These are phyloP conservation scores for Suhomyces kunorum DNA, from an alignment of 1,139 yeast genomes.

Conservation along the genomic window DNA sequence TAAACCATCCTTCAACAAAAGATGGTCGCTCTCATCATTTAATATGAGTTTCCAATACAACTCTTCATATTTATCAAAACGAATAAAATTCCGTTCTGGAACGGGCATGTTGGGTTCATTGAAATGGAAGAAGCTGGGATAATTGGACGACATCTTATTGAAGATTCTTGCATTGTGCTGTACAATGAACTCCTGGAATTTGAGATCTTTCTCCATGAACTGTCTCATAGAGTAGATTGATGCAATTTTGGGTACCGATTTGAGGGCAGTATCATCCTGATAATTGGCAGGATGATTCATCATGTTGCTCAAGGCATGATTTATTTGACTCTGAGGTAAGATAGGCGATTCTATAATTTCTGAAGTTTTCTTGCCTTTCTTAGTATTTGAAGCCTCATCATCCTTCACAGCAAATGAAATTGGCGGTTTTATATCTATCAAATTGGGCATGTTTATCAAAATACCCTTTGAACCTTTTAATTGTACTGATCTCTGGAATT, in stretches of 20 bases:
- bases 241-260: conserved; percentile 35
- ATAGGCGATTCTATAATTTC: conserved; percentile 27
- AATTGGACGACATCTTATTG: conserved; percentile 15
- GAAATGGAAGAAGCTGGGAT: conserved; percentile 14
- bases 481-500: conserved; percentile 47
- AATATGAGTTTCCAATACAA: conserved; percentile 48
- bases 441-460: conserved; percentile 43
- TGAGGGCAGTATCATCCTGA: conserved; percentile 33
- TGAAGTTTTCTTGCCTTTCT: conserved; percentile 19
- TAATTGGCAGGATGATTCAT: conserved; percentile 19
- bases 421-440: conserved; percentile 37
- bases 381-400: conserved; percentile 14
- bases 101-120: conserved; percentile 18
- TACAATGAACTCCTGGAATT: conserved; percentile 39
- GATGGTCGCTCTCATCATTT: conserved; percentile 19
- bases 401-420: conserved; percentile 20
- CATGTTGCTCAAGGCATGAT: conserved; percentile 25
- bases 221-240: conserved; percentile 52
- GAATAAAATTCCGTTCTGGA: conserved; percentile 25
- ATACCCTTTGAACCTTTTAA: conserved; percentile 52
- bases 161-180: conserved; percentile 23
- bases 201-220: conserved; percentile 52
- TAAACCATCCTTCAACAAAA: conserved; percentile 25
- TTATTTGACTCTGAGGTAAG: conserved; percentile 31
- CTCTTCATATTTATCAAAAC: conserved; percentile 39